Base-by-base conservation (phyloP, 495 filamentous ascomycete species). In the Lasiosphaeria miniovina region DNA sequence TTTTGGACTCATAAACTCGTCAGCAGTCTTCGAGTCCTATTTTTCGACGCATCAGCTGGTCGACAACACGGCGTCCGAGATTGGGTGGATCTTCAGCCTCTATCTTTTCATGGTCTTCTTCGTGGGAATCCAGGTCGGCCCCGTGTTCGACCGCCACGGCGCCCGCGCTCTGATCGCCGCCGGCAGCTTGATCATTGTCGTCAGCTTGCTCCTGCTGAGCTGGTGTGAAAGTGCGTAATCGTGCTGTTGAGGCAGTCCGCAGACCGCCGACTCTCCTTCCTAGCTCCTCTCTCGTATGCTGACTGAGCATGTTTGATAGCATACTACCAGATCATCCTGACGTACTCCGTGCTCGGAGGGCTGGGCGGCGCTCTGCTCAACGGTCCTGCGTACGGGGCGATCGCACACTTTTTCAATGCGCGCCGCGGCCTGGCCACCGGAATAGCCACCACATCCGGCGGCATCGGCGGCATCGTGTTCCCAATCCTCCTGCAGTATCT, bases 311-410 rank as follows among this genome's bases (percentile, higher is more conserved):
- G 12, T 56, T 40, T 52, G 75, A 51, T 67, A 65, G 71, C 76
- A 41, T 89, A 87, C 67, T 89, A 86, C 75, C 86, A 89, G 41
- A 87, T 87, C 66, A 78, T 88, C 62, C 78, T 88, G 0, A 80
- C 80, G 12, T 83, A 86, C 45, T 78, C 79, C 4, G 63, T 88
- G 0, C 65, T 87, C 7, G 77, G 80, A 3, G 86, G 86, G 3
- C 62, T 81, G 6, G 80, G 80, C 2, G 76, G 80, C 14, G 84
- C 86, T 0, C 68, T 86, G 17, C 71, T 89, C 7, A 86, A 86
- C 8, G 82, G 82, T 0, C 82, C 84, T 0, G 75, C 84, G 1
- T 81, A 86, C 60, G 80, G 81, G 1, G 77, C 82, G 15, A 77
- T 88, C 67, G 82, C 82, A 41, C 86, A 88, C 71, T 88, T 83